Evolutionary conservation across 192 early-diverging fungal genomes (phyloP).

Genomic region (Entomortierella chlamydospora): DNA sequence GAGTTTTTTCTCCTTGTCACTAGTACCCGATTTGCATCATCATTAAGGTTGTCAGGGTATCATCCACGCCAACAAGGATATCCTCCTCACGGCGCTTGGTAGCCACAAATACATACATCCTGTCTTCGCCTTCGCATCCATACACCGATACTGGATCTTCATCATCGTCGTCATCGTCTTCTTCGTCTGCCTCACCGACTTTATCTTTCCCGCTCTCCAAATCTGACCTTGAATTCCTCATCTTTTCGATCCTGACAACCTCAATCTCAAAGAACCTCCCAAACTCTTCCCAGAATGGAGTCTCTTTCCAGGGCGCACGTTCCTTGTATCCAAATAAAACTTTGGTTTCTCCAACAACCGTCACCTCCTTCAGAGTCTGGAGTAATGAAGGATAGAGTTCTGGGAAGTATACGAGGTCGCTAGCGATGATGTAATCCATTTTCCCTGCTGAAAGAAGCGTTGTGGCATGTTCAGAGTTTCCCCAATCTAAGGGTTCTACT

Average conservation of each 20-base stretch:
- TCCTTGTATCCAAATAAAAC: slow-evolving; percentile 66
- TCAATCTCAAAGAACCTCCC: slow-evolving; percentile 64
- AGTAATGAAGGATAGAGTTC: slow-evolving; percentile 57
- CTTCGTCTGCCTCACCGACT: not conserved
- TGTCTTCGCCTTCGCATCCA: not conserved
- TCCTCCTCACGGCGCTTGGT: slow-evolving; percentile 49
- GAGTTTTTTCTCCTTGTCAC: not conserved
- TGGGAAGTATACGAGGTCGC: slow-evolving; percentile 65
- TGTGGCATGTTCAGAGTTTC: slow-evolving; percentile 46
- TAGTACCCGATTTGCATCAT: slow-evolving; percentile 12
- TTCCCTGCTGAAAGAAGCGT: slow-evolving; percentile 16
- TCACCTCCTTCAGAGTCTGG: slow-evolving; percentile 56
- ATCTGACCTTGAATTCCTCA: too few species aligned
- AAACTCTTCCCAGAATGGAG: slow-evolving; percentile 65
- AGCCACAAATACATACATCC: slow-evolving; percentile 1
- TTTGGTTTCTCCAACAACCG: slow-evolving; percentile 30
- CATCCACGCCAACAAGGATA: slow-evolving; percentile 53
- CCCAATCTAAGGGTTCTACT: slow-evolving; percentile 58
- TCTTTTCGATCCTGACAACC: slow-evolving; percentile 49
- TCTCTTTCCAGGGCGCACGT: slow-evolving; percentile 60
- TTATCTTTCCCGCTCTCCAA: too few species aligned
- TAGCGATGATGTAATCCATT: slow-evolving; percentile 59
- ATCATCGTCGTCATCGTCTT: not conserved
- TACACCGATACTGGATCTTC: not conserved
- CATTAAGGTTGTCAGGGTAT: slow-evolving; percentile 59